Percentiles rank a stretch among this genome's conserved stretches.
Evolutionary conservation across 345 rosid genomes (phyloP).

Genomic region (Rubroshorea leprosula): DNA sequence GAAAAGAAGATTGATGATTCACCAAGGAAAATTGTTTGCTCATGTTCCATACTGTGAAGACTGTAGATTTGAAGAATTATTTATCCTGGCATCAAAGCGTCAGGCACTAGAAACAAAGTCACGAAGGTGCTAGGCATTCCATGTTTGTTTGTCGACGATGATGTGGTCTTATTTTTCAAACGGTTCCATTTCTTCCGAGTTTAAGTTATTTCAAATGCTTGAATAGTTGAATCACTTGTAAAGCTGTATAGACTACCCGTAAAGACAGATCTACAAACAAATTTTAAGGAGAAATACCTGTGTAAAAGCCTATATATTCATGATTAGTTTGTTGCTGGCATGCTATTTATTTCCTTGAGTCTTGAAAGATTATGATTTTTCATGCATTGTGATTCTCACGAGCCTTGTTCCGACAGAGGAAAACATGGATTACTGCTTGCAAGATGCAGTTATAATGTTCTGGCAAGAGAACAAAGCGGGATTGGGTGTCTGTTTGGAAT

Average conservation of each 20-base stretch:
- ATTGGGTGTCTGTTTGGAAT: too few species aligned
- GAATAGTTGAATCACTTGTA: slow-evolving; percentile 21
- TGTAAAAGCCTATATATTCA: background rate
- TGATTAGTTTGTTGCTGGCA: too few species aligned
- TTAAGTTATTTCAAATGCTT: slow-evolving; percentile 7
- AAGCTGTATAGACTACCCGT: slow-evolving; percentile 33
- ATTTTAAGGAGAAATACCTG: slow-evolving; percentile 17
- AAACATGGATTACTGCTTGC: background rate
- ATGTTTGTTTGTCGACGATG: slow-evolving; percentile 13
- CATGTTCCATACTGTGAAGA: slow-evolving; percentile 75
- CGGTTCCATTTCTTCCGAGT: background rate
- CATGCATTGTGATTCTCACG: too few species aligned
- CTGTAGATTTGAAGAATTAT: slow-evolving; percentile 6
- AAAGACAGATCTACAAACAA: slow-evolving; percentile 25
- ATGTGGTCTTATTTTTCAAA: slow-evolving; percentile 13
- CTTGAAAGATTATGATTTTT: too few species aligned
- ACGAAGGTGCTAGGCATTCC: slow-evolving; percentile 15
- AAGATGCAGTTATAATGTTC: background rate
- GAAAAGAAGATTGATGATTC: slow-evolving; percentile 80
- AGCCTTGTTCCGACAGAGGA: too few species aligned
- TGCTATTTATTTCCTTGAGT: too few species aligned
- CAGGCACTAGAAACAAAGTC: slow-evolving; percentile 31
- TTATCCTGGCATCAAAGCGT: slow-evolving; percentile 26
- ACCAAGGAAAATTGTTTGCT: slow-evolving; percentile 66
- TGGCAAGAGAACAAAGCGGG: background rate